Evolutionary conservation across 2,329 filamentous ascomycete species (phyloP).

Genomic region (Aspergillus sp.): DNA sequence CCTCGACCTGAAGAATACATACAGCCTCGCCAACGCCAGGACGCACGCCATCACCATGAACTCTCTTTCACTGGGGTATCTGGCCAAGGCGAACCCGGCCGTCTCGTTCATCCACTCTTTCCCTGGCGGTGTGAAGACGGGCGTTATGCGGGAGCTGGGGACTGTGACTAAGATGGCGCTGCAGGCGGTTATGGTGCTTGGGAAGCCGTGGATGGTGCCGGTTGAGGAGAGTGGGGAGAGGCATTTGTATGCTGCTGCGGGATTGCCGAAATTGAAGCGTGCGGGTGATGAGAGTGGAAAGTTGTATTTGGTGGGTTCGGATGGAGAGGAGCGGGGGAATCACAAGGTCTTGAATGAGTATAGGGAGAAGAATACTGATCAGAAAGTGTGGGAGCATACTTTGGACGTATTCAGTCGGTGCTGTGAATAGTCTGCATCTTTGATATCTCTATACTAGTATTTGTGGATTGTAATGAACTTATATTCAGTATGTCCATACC

Average conservation of each 20-base stretch:
- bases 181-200: not conserved
- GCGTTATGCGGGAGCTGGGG: not conserved
- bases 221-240: conserved; percentile 10
- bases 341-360: not conserved
- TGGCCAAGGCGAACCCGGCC: not conserved
- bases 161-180: not conserved
- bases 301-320: not conserved
- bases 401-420: not conserved
- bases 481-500: too few relatives aligned
- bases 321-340: not conserved
- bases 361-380: not conserved
- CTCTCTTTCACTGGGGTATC: not conserved
- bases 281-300: not conserved
- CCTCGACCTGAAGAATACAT: not conserved
- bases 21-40: not conserved
- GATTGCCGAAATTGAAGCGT: too few relatives aligned
- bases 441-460: too few relatives aligned
- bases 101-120: not conserved
- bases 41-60: conserved; percentile 8
- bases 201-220: conserved; percentile 1
- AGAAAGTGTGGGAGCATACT: not conserved
- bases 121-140: conserved; percentile 2
- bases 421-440: not conserved
- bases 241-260: conserved; percentile 2
- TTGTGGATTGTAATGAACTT: too few relatives aligned